A percentile compares a stretch with the other conserved stretches of the same genome.
phyloP scores from a whole-genome alignment of 148 eudicot species.

The Rheum nobile region DNA sequence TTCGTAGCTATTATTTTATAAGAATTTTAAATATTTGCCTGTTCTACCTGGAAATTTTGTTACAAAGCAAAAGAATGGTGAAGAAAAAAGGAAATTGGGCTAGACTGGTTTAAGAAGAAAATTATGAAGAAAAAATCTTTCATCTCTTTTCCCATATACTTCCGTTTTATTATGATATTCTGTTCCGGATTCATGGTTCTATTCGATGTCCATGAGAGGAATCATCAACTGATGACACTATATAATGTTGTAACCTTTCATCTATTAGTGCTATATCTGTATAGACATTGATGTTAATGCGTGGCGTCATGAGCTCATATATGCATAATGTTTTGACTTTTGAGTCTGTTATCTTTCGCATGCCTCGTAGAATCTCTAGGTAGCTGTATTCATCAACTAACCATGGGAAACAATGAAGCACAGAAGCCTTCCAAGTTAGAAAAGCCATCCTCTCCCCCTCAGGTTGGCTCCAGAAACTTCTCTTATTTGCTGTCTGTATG shows the following conservation, averaged over 20 bases:
- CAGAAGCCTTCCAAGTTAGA: conserved; percentile 26
- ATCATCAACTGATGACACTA: not conserved
- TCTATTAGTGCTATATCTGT: not conserved
- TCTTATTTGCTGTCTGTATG: not conserved
- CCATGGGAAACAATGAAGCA: conserved; percentile 33
- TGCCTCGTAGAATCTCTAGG: not conserved
- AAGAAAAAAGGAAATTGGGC: not conserved
- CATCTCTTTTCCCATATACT: not conserved
- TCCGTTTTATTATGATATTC: not conserved
- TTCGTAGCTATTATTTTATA: not conserved
- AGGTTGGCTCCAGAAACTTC: conserved; percentile 17
- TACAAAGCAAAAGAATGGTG: no score
- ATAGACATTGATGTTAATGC: not conserved
- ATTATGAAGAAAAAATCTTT: not conserved
- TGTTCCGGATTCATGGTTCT: not conserved
- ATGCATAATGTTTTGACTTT: not conserved
- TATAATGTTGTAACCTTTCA: not conserved
- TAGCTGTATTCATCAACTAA: not conserved
- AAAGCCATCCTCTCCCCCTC: conserved; percentile 31
- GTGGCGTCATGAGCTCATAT: not conserved
- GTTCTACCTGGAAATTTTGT: not conserved
- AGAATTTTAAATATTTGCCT: not conserved
- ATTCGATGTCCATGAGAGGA: not conserved
- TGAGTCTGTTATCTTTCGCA: not conserved
- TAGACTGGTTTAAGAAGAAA: not conserved